A percentile compares a stretch with the other conserved stretches of the same genome.
Evolutionary conservation across 352 stramenopile genomes (phyloP).

Genomic region (Pythium phragmiticola): DNA sequence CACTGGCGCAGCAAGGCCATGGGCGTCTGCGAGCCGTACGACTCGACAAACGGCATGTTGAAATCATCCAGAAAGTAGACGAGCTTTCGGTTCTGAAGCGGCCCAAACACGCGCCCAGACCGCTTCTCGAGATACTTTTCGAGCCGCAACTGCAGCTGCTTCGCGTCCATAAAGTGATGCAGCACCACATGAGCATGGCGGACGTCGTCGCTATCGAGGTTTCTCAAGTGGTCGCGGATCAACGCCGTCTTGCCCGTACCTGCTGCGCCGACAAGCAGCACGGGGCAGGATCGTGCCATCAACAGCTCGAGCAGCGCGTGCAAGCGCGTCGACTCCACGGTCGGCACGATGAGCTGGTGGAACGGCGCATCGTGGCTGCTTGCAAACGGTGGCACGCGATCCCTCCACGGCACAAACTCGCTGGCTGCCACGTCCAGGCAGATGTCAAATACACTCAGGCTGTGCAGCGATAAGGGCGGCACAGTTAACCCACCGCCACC

Average conservation of each 20-base stretch:
- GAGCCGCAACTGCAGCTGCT: constrained; percentile 70
- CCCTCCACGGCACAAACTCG: constrained; percentile 75
- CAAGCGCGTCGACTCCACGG: constrained; percentile 69
- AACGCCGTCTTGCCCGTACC: constrained; percentile 87
- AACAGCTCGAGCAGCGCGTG: constrained; percentile 65
- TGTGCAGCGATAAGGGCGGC: constrained; percentile 5
- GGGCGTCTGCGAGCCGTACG: constrained; percentile 89
- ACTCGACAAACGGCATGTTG: constrained; percentile 87
- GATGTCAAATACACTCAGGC: constrained; percentile 72
- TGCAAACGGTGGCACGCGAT: constrained; percentile 47
- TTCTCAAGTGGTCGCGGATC: constrained; percentile 63
- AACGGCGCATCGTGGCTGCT: constrained; percentile 46
- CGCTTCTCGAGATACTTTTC: constrained; percentile 87
- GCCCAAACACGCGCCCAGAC: constrained; percentile 81
- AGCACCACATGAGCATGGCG: constrained; percentile 61
- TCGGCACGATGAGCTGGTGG: constrained; percentile 70
- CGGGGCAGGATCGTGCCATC: constrained; percentile 39
- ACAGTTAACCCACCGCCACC: neutral
- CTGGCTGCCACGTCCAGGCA: constrained; percentile 70
- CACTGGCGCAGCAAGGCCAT: constrained; percentile 88
- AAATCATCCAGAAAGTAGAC: constrained; percentile 91
- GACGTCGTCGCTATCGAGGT: constrained; percentile 57
- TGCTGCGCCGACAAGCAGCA: constrained; percentile 79
- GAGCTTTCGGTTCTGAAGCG: constrained; percentile 71
- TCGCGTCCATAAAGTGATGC: constrained; percentile 89